Evolutionary conservation across 768 basidiomycete species (phyloP).

Genomic region (Collybia nuda): DNA sequence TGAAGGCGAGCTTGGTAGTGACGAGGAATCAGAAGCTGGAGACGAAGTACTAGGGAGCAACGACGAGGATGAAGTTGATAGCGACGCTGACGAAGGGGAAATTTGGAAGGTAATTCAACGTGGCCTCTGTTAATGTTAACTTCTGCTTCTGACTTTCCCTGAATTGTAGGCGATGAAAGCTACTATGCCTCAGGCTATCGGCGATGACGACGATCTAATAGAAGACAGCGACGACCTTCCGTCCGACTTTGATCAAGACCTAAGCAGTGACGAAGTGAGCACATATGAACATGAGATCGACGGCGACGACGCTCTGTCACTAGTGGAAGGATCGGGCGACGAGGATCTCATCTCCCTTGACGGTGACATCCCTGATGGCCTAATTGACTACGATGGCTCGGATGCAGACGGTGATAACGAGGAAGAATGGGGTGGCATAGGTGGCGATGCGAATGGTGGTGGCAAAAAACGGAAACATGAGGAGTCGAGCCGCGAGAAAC

Average conservation of each 20-base stretch:
- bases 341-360: constrained; percentile 67
- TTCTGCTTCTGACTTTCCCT: background rate
- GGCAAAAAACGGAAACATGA: constrained; percentile 48
- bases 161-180: constrained; percentile 78
- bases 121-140: background rate
- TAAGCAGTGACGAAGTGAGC: constrained; percentile 29
- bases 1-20: constrained; percentile 27
- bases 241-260: constrained; percentile 28
- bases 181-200: constrained; percentile 66
- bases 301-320: constrained; percentile 47
- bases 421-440: constrained; percentile 59
- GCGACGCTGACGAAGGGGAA: constrained; percentile 62
- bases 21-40: constrained; percentile 40
- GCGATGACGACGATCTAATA: constrained; percentile 44
- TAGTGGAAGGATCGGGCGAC: constrained; percentile 68
- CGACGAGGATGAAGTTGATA: constrained; percentile 37
- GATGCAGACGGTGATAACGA: constrained; percentile 41
- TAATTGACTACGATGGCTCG: constrained; percentile 62
- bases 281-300: constrained; percentile 33
- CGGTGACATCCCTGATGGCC: constrained; percentile 51
- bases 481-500: constrained; percentile 40
- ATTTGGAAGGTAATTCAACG: constrained; percentile 78
- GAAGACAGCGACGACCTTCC: constrained; percentile 35
- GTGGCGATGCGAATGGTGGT: constrained; percentile 16
- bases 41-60: constrained; percentile 37